Base-by-base conservation (phyloP, 306 rosid genomes). In the Morella rubra region DNA sequence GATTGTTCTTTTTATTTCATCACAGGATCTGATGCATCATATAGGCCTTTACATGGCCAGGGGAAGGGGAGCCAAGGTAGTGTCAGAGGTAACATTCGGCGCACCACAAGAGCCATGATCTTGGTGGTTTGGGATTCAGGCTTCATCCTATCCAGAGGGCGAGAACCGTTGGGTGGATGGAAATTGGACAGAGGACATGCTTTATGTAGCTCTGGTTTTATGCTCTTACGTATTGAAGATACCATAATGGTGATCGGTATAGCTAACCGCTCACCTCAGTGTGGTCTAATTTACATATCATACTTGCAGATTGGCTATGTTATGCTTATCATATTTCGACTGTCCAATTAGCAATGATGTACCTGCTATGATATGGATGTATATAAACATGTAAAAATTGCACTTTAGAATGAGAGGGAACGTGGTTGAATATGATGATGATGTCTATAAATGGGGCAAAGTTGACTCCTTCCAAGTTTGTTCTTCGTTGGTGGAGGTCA, bases 61-160 rank as follows among this genome's bases (percentile, higher is more conserved):
- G 73, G 96, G 95, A 83, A 94, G 98, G 76, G 98, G 97, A 79
- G 97, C 98, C 20, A 79, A 82, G 85, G 89, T 91, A 58, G 97
- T 83, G 52, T 90, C 96, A 55, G 94, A 91, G 70, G 96, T 94
- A 69, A 81, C 85, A 55, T 81, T 91, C 72, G 77, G 79, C 71
- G 79, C 79, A 70, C 18, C 11, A 19, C 62, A 67, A 59, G 53
- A 76, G 64, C 54, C 19, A 37, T 75, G 42, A n/a, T 62, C 20
- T 32, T 9, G 22, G 24, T 18, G 41, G 19, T 24, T 50, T 71
- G 22, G 14, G 9, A 27, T 27, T 27, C 22, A 18, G 13, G 37
- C 72, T 44, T n/a, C n/a, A 18, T 5, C 67, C 12, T 27, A 60
- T 60, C 13, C 42, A 27, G n/a, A 27, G 44, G 42, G 56, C 5